Conservation (phyloP, 352 stramenopile genomes). For the Phytophthora aleatoria region DNA sequence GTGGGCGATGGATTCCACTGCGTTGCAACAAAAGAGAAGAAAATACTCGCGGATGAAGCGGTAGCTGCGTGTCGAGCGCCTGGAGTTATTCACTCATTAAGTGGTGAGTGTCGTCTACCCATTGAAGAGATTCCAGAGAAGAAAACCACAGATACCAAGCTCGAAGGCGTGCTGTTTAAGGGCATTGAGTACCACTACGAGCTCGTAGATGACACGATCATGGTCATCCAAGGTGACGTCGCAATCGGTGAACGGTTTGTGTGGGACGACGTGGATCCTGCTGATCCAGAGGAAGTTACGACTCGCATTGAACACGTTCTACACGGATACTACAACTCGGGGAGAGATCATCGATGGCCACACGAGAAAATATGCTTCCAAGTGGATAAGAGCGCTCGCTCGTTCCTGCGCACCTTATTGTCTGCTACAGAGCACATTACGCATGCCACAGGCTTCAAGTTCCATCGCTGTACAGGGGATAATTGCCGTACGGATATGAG, state of each 20-base stretch:
- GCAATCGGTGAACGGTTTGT: slow-evolving; percentile 64
- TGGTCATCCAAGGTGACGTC: slow-evolving; percentile 82
- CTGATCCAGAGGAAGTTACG: slow-evolving; percentile 6
- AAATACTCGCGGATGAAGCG: slow-evolving; percentile 42
- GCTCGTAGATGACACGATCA: slow-evolving; percentile 68
- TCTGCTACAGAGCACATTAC: slow-evolving; percentile 70
- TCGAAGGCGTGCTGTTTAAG: slow-evolving; percentile 61
- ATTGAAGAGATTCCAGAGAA: slow-evolving; percentile 58
- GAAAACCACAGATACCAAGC: slow-evolving; percentile 9
- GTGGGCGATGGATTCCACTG: slow-evolving; percentile 53
- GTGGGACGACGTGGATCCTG: slow-evolving; percentile 34
- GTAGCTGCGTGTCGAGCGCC: slow-evolving; percentile 46
- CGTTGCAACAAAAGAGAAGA: slow-evolving; percentile 25
- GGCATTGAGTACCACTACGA: slow-evolving; percentile 87
- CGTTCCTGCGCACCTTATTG: slow-evolving; percentile 47
- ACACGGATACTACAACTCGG: slow-evolving; percentile 85
- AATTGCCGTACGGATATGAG: slow-evolving; percentile 46
- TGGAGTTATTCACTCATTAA: slow-evolving; percentile 48
- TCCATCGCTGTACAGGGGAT: slow-evolving; percentile 55
- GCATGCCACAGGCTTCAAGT: slow-evolving; percentile 67
- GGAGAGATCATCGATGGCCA: slow-evolving; percentile 75
- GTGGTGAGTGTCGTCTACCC: slow-evolving; percentile 62
- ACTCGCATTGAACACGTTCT: slow-evolving; percentile 42
- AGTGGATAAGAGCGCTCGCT: slow-evolving; percentile 48
- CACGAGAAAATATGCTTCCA: slow-evolving; percentile 72